phyloP scores from a whole-genome alignment of 2,329 filamentous ascomycete genomes.

The Pseudogymnoascus sp. region DNA sequence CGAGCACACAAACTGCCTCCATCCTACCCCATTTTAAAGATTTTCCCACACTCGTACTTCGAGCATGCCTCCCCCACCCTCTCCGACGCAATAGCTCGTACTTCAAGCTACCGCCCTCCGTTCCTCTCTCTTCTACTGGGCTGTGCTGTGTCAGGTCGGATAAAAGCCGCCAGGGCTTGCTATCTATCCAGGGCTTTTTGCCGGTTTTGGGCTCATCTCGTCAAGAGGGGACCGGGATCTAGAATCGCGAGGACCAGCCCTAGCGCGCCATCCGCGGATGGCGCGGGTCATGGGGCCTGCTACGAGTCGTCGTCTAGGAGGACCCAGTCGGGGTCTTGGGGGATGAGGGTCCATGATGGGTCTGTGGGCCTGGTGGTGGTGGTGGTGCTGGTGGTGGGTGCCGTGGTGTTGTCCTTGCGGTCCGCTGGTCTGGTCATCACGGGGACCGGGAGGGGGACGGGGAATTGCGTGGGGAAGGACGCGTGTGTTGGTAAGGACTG shows the following conservation, averaged over 20 bases:
- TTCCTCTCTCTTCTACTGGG: not conserved
- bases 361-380: not conserved
- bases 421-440: not conserved
- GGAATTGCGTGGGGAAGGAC: not conserved
- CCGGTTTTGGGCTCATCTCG: not conserved
- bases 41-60: slow-evolving; percentile 4
- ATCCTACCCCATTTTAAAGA: not conserved
- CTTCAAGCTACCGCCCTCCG: not conserved
- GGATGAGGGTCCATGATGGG: not conserved
- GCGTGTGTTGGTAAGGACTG: not conserved
- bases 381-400: not conserved
- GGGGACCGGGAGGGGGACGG: not conserved
- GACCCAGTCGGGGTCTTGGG: not conserved
- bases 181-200: not conserved
- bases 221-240: not conserved
- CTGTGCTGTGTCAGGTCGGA: not conserved
- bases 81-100: not conserved
- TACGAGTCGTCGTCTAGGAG: slow-evolving; percentile 5
- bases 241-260: not conserved
- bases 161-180: not conserved
- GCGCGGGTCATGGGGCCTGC: not conserved
- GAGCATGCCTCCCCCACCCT: not conserved
- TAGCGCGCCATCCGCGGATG: not conserved
- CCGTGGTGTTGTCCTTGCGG: not conserved
- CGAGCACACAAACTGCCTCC: not conserved